Evolutionary conservation across 164 flowering plant genomes (phyloP).

Genomic region (Paratinospora sagittata): DNA sequence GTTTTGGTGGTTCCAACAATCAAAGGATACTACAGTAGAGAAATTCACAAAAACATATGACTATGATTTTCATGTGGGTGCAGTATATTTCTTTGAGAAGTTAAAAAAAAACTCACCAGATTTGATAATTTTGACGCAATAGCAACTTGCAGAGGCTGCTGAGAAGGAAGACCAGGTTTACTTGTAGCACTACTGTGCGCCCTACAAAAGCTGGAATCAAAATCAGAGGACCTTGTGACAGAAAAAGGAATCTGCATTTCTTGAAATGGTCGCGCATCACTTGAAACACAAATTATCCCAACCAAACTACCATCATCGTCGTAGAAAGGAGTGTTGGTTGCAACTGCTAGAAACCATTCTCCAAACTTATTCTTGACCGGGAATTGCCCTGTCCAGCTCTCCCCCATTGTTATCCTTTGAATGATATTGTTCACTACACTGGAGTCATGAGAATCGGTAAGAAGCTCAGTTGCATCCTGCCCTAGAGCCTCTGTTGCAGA

Average conservation of each 20-base stretch:
- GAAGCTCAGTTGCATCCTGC: constrained; percentile 49
- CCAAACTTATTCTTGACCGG: constrained; percentile 74
- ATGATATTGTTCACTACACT: constrained; percentile 40
- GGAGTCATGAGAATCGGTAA: constrained; percentile 47
- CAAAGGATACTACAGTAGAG: constrained; percentile 17
- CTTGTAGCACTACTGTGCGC: constrained; percentile 29
- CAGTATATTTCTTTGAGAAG: neutral
- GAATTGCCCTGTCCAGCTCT: constrained; percentile 82
- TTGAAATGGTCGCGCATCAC: constrained; percentile 53
- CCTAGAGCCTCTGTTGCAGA: constrained; percentile 78
- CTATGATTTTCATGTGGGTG: neutral
- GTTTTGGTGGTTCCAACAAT: constrained; percentile 20
- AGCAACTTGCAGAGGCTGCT: constrained; percentile 81
- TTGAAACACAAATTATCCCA: constrained; percentile 80
- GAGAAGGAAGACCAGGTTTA: constrained; percentile 63
- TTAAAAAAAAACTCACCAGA: constrained; percentile 45
- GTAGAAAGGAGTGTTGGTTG: constrained; percentile 72
- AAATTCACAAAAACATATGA: constrained; percentile 9
- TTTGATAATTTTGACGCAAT: constrained; percentile 84
- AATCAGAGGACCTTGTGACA: constrained; percentile 23
- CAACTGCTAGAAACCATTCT: constrained; percentile 42
- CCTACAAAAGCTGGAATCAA: constrained; percentile 33
- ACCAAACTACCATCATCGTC: constrained; percentile 74
- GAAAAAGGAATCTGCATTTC: constrained; percentile 27
- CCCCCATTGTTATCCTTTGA: constrained; percentile 47